phyloP scores from a whole-genome alignment of 148 eudicot genomes.

The Bassia scoparia region DNA sequence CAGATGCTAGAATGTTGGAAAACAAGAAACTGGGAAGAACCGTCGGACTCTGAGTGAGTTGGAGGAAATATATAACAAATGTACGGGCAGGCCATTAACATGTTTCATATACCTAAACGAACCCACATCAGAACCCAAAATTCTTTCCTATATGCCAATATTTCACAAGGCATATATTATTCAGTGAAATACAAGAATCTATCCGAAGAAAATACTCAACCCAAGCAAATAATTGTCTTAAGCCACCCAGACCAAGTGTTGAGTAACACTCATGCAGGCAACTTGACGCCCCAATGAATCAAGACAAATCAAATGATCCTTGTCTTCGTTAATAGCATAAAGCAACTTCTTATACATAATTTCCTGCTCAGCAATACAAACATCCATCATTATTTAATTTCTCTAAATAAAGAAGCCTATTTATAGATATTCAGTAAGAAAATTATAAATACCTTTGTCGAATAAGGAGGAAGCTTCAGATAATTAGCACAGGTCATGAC shows the following conservation, averaged over 20 bases:
- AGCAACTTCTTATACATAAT: constrained; percentile 83
- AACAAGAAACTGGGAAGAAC: constrained; percentile 17
- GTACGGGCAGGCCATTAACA: constrained; percentile 19
- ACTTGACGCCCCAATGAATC: constrained; percentile 11
- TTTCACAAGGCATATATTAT: constrained; percentile 19
- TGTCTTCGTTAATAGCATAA: constrained; percentile 88
- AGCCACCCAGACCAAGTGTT: constrained; percentile 18
- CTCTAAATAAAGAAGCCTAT: neutral
- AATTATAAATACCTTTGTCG: constrained; percentile 75
- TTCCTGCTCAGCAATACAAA: constrained; percentile 45
- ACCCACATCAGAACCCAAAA: constrained; percentile 19
- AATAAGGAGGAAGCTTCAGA: constrained; percentile 95
- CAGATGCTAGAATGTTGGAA: constrained; percentile 6
- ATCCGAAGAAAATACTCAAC: constrained; percentile 24
- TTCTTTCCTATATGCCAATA: constrained; percentile 5
- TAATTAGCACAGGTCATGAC: constrained; percentile 99
- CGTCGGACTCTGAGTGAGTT: constrained; percentile 18
- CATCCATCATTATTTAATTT: neutral
- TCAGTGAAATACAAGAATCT: neutral
- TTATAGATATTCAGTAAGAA: no score
- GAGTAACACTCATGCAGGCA: constrained; percentile 2
- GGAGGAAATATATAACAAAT: constrained; percentile 30
- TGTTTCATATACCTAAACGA: constrained; percentile 20
- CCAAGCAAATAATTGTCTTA: constrained; percentile 15
- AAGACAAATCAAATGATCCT: constrained; percentile 86